These are phyloP conservation scores for Coemansia sp. DNA, from an alignment of 371 early-diverging fungal species.

Conservation along the genomic window DNA sequence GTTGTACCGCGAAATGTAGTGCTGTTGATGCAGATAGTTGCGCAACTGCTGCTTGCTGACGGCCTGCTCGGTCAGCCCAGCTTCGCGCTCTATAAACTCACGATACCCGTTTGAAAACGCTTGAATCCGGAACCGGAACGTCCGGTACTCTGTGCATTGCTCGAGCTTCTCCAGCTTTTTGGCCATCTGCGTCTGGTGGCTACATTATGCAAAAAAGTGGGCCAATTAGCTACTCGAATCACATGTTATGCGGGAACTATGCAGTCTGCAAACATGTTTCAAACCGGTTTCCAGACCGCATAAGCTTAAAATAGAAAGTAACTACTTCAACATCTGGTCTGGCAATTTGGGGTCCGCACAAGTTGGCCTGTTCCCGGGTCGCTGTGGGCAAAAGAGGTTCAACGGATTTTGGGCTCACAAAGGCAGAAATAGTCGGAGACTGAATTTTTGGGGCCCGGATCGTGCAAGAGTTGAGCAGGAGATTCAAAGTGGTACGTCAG, in stretches of 20 bases:
- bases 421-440: background rate
- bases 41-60: slow-evolving; percentile 60
- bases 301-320: background rate
- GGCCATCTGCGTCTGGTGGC: slow-evolving; percentile 66
- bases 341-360: background rate
- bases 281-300: background rate
- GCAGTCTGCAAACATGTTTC: background rate
- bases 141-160: slow-evolving; percentile 61
- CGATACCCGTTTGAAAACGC: slow-evolving; percentile 67
- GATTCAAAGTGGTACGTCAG: background rate
- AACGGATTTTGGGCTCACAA: background rate
- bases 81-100: slow-evolving; percentile 56
- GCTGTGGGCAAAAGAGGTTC: background rate
- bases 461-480: background rate
- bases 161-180: slow-evolving; percentile 65
- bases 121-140: slow-evolving; percentile 70
- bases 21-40: slow-evolving; percentile 62
- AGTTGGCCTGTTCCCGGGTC: background rate
- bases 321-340: background rate
- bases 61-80: slow-evolving; percentile 57
- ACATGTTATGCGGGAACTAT: background rate
- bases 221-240: background rate
- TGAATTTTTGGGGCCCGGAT: background rate
- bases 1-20: slow-evolving; percentile 67
- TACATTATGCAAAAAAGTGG: slow-evolving; percentile 18